Conservation (phyloP, 768 basidiomycete genomes). For the Pleurotus platypus region DNA sequence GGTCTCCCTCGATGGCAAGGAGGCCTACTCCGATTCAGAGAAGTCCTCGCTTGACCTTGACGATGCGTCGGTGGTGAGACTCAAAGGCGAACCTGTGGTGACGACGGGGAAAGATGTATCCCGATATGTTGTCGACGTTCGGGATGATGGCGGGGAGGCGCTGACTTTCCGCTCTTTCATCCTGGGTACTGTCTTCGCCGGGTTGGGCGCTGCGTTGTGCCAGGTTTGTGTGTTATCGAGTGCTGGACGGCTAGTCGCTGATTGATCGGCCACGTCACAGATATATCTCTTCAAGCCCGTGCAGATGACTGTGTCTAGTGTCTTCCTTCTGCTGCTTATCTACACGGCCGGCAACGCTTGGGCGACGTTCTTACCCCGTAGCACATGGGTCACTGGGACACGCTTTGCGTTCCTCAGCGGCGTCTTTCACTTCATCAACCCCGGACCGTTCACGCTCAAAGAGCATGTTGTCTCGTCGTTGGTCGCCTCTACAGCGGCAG, state of each 20-base stretch:
- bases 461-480: conserved; percentile 61
- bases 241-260: not conserved
- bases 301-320: conserved; percentile 45
- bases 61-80: conserved; percentile 19
- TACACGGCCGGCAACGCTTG: conserved; percentile 50
- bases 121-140: conserved; percentile 48
- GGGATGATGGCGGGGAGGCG: conserved; percentile 55
- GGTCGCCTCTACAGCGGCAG: conserved; percentile 53
- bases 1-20: not conserved
- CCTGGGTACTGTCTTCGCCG: conserved; percentile 55
- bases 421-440: conserved; percentile 47
- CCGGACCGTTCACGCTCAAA: conserved; percentile 53
- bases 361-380: conserved; percentile 42
- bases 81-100: conserved; percentile 39
- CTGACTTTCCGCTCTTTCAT: conserved; percentile 54
- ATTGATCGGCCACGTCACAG: conserved; percentile 21
- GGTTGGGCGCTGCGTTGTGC: conserved; percentile 52
- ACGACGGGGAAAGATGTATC: conserved; percentile 49
- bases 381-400: conserved; percentile 40
- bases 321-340: conserved; percentile 53
- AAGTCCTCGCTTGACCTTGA: conserved; percentile 17
- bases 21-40: conserved; percentile 5
- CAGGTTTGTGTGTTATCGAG: conserved; percentile 35
- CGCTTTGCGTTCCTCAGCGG: conserved; percentile 36
- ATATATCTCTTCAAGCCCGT: conserved; percentile 62